Evolutionary conservation across 2,329 filamentous ascomycete genomes (phyloP), one percentile per base, ranked within the genome.

Genomic region (Herpotrichia juniperi): DNA sequence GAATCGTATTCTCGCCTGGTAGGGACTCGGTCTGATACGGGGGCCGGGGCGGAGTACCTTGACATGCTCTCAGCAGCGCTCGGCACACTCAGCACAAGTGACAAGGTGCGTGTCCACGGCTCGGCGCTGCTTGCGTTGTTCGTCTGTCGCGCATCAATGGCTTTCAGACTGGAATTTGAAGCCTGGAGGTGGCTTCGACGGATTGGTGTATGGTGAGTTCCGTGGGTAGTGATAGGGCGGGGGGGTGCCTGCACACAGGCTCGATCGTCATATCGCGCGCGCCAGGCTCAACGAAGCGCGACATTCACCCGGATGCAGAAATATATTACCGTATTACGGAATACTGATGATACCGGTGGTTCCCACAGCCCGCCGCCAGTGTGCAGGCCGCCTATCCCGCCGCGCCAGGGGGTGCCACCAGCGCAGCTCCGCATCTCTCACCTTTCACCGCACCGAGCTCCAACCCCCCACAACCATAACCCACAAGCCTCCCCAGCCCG

Each of bases 221-320:
- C 50, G 56, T 22, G 42, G 22, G 40, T 28, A 39, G 22, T 43
- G 39, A 48, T 46, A 45, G 28, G 46, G 40, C 37, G 42, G 35
- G 37, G 28, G 46, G 48, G 54, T 45, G 7, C 37, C 40, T 30
- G 34, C 22, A 16, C 24, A 37, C 44, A 48, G 37, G 51, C 51
- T 50, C 32, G 53, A 44, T 45, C 21, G 19, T 34, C 10, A 16
- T 28, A 25, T 26, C 22, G 40, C 24, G 24, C 42, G 25, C 26
- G 25, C 24, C 26, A 31, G 7, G 25, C 42, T 26, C 42, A 44
- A 44, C 30, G 42, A 4, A 31, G 42, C 42, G 22, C 26, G 42
- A 31, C 24, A 44, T 44, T 44, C 42, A 44, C 22, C 42, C 42
- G 26, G 24, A 30, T 17, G 16, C 25, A 44, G 42, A 31, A 19